A percentile compares a stretch with the other conserved stretches of the same genome.
phyloP scores from a whole-genome alignment of 192 early-diverging fungal genomes.

The Cladochytrium replicatum region DNA sequence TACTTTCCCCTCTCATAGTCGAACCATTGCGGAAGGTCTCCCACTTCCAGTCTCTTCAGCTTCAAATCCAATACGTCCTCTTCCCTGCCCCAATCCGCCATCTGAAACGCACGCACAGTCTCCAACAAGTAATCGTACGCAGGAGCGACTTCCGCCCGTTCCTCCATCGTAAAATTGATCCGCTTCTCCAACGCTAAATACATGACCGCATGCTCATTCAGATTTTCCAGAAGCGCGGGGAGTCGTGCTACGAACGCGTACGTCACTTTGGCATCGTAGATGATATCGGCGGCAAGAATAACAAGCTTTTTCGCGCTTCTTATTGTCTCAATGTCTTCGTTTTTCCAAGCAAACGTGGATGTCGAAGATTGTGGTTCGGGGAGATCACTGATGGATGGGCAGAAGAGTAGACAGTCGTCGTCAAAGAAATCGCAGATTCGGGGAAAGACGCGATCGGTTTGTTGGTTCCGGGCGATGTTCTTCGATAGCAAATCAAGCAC shows the following conservation, averaged over 20 bases:
- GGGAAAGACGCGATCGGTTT: neutral
- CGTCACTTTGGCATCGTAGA: conserved; percentile 23
- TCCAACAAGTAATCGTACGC: conserved; percentile 21
- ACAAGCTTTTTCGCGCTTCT: conserved; percentile 3
- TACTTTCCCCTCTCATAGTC: conserved; percentile 16
- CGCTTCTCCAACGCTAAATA: conserved; percentile 23
- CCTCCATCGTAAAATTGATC: conserved; percentile 15
- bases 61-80: neutral
- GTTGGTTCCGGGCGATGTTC: conserved; percentile 1
- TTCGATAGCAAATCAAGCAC: conserved; percentile 10
- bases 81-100: conserved; percentile 16
- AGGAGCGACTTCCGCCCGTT: conserved; percentile 11
- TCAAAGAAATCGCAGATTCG: conserved; percentile 14
- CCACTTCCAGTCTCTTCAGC: conserved; percentile 5
- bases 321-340: conserved; percentile 2
- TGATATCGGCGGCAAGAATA: conserved; percentile 21
- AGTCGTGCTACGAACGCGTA: conserved; percentile 20
- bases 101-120: conserved; percentile 23
- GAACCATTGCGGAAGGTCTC: conserved; percentile 12
- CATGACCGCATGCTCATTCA: too few relatives aligned
- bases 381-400: conserved; percentile 4
- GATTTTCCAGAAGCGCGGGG: conserved; percentile 4
- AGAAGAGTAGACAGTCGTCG: neutral
- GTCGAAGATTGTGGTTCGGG: neutral
- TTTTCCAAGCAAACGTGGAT: conserved; percentile 4